Evolutionary conservation across 495 filamentous ascomycete genomes (phyloP).

Genomic region (Xylaria telfairii): DNA sequence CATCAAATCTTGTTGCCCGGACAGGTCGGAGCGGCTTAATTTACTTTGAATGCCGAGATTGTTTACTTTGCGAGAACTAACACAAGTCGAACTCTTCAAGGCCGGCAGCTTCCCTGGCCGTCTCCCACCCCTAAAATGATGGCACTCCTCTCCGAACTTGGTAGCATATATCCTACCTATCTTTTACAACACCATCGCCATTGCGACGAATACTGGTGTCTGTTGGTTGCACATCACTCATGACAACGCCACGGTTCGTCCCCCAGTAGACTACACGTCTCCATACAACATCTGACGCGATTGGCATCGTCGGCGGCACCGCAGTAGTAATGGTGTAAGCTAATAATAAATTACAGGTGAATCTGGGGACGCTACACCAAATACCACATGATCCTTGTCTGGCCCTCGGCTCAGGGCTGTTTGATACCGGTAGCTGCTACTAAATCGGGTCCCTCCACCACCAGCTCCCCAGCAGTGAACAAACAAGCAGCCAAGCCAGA

Average conservation of each 20-base stretch:
- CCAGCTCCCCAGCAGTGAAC: neutral
- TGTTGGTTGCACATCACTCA: neutral
- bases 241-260: neutral
- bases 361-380: constrained; percentile 3
- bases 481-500: constrained; percentile 6
- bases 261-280: constrained; percentile 7
- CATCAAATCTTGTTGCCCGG: constrained; percentile 37
- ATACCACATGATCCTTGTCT: neutral
- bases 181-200: neutral
- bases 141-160: neutral
- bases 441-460: constrained; percentile 2
- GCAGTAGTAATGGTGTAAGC: neutral
- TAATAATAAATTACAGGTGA: constrained; percentile 22
- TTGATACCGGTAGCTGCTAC: constrained; percentile 12
- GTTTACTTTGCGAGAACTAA: constrained; percentile 20
- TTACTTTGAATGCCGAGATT: constrained; percentile 24
- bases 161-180: neutral
- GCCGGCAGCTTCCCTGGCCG: neutral
- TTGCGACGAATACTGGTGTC: neutral
- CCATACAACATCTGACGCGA: neutral
- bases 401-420: constrained; percentile 12
- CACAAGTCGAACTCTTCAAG: neutral
- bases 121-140: neutral
- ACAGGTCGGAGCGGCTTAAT: constrained; percentile 23
- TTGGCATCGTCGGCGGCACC: neutral